Evolutionary conservation across 2,329 filamentous ascomycete genomes (phyloP).

Genomic region (Penicillium sp.): DNA sequence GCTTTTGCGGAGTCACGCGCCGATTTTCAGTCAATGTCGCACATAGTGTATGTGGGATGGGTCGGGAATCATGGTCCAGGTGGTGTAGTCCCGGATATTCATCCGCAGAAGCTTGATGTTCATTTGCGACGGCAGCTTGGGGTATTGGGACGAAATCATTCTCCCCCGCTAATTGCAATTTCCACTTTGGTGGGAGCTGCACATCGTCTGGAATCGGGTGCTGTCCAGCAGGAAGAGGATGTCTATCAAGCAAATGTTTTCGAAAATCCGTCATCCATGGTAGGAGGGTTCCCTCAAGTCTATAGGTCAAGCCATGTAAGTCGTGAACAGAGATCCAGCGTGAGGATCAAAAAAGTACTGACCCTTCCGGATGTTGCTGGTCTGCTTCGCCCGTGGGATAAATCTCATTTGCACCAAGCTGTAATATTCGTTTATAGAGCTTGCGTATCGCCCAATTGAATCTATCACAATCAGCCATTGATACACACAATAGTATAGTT

Average conservation of each 20-base stretch:
- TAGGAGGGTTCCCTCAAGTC: slow-evolving; percentile 77
- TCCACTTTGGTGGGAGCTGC: slow-evolving; percentile 73
- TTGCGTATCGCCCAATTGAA: slow-evolving; percentile 94
- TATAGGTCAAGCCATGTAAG: slow-evolving; percentile 33
- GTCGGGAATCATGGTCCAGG: slow-evolving; percentile 49
- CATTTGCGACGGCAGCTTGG: background rate
- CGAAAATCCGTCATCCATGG: slow-evolving; percentile 71
- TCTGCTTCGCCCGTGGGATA: slow-evolving; percentile 83
- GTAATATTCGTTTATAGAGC: slow-evolving; percentile 75
- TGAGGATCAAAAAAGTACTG: slow-evolving; percentile 31
- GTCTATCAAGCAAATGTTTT: slow-evolving; percentile 62
- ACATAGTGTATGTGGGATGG: slow-evolving; percentile 56
- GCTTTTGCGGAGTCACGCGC: slow-evolving; percentile 69
- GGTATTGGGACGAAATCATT: background rate
- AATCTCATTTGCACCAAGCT: slow-evolving; percentile 76
- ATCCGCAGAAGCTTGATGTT: slow-evolving; percentile 8
- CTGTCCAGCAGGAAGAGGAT: slow-evolving; percentile 66
- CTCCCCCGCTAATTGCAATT: slow-evolving; percentile 39
- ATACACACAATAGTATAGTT: background rate
- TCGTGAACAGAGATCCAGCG: background rate
- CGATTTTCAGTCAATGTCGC: slow-evolving; percentile 64
- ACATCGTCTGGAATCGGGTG: slow-evolving; percentile 70
- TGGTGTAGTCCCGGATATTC: slow-evolving; percentile 25
- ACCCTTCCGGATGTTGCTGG: slow-evolving; percentile 91
- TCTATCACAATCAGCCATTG: slow-evolving; percentile 44